Conservation (phyloP, 495 filamentous ascomycete species). For the Aspergillus avenaceus region DNA sequence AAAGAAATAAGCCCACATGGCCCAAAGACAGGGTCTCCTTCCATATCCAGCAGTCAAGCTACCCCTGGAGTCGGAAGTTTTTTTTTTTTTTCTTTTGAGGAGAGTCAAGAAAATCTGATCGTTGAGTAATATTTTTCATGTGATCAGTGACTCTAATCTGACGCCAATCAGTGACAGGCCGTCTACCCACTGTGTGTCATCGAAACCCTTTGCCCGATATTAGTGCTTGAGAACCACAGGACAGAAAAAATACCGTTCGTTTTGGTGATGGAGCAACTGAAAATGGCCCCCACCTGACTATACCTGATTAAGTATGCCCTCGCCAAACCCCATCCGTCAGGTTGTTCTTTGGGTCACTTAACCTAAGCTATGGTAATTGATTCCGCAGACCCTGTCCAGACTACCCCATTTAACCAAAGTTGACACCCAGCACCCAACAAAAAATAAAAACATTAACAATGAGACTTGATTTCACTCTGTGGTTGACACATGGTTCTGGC, state of each 20-base stretch:
- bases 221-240: background rate
- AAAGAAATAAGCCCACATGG: background rate
- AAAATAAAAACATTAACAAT: background rate
- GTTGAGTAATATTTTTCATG: background rate
- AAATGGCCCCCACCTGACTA: background rate
- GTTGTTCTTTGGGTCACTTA: slow-evolving; percentile 1
- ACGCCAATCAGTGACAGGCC: background rate
- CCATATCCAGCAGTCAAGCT: background rate
- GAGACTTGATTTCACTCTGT: background rate
- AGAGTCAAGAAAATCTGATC: background rate
- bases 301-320: background rate
- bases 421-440: background rate
- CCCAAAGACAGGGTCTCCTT: background rate
- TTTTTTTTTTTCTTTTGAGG: no score
- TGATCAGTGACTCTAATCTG: background rate
- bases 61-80: background rate
- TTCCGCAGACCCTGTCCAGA: slow-evolving; percentile 8
- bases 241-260: background rate
- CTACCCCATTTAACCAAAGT: background rate
- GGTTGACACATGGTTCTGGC: background rate
- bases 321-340: background rate
- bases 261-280: background rate
- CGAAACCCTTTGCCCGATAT: background rate
- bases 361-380: slow-evolving; percentile 1
- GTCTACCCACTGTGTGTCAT: background rate